Base-by-base conservation (phyloP, 345 rosid genomes). In the Carallia brachiata region DNA sequence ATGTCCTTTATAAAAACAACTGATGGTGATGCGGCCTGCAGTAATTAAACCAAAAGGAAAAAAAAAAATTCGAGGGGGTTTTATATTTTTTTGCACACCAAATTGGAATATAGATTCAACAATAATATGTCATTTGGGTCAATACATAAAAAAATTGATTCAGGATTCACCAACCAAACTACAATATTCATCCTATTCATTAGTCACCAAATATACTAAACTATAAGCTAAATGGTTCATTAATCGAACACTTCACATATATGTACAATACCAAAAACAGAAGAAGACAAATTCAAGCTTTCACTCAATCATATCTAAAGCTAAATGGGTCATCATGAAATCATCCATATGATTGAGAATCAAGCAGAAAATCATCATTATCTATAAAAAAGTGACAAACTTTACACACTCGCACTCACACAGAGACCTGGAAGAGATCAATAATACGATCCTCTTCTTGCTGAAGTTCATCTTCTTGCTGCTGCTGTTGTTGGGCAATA, bases 1-100 rank as follows among this genome's bases (percentile, higher is more conserved):
- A 89, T 67, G 77, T 89, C 94, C 84, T 93, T 66, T 30, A 91
- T 86, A 69, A 73, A 93, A 55, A 89, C 94, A 71, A 91, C 89
- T 4, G 96, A 93, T 0, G 92, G 83, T 3, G 97, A 88, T 52
- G 96, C 79, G 83, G 75, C 85, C 96, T 90, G 69, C 53, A 31
- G 15, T 7, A 31, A 8, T 32, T 16, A 47, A 61, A 19, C 23
- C 23, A 57, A 55, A 44, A 65, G 18, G 23, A 23, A 23, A 23
- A 27, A 63, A 39, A 2, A 1, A 23, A 12, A 4, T 44, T 44
- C 8, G 4, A 44, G 16, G 17, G 23, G 23, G 23, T 23, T 44
- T 44, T 10, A 44, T 44, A 44, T 44, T 44, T 44, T 16, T 10
- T 13, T 15, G 50, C 50, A 10, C 50, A 12, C 13, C 12, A 44